phyloP scores from a whole-genome alignment of 2,329 filamentous ascomycete species.

The Pseudogymnoascus sp. region DNA sequence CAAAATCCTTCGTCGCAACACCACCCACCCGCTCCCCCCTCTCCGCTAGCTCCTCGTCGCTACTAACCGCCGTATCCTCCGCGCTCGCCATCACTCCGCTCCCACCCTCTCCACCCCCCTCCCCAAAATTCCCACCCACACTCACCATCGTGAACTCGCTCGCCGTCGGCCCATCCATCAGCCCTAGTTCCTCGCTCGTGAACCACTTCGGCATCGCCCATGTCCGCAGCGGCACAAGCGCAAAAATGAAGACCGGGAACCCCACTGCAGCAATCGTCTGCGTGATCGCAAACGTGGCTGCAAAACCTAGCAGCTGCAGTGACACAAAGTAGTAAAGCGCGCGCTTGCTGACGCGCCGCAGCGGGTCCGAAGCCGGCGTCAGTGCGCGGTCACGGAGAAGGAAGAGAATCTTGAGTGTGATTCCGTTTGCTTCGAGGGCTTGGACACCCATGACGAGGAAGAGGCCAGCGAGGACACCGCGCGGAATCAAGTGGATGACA shows the following conservation, averaged over 20 bases:
- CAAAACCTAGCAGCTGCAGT: constrained; percentile 65
- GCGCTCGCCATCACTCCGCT: constrained; percentile 19
- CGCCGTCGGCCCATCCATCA: constrained; percentile 68
- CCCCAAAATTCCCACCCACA: constrained; percentile 54
- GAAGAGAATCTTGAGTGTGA: constrained; percentile 69
- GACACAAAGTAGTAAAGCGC: constrained; percentile 68
- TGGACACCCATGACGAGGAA: constrained; percentile 84
- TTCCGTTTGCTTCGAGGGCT: constrained; percentile 69
- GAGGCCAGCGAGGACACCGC: constrained; percentile 71
- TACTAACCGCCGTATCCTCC: constrained; percentile 17
- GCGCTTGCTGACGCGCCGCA: constrained; percentile 56
- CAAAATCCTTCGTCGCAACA: constrained; percentile 15
- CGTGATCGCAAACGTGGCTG: constrained; percentile 74
- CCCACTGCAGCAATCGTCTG: constrained; percentile 78
- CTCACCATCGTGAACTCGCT: constrained; percentile 72
- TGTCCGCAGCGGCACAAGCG: constrained; percentile 61
- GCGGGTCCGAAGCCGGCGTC: constrained; percentile 53
- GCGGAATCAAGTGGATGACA: constrained; percentile 71
- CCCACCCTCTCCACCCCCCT: constrained; percentile 15
- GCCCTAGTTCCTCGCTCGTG: constrained; percentile 50
- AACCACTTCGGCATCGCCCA: constrained; percentile 59
- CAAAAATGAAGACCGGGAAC: constrained; percentile 68
- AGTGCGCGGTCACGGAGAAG: constrained; percentile 58
- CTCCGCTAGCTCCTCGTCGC: constrained; percentile 25
- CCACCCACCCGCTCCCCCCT: constrained; percentile 20